Evolutionary conservation across 2,329 filamentous ascomycete species (phyloP), one percentile per base, ranked within the genome.

Genomic region (Lasiodiplodia gonubiensis): DNA sequence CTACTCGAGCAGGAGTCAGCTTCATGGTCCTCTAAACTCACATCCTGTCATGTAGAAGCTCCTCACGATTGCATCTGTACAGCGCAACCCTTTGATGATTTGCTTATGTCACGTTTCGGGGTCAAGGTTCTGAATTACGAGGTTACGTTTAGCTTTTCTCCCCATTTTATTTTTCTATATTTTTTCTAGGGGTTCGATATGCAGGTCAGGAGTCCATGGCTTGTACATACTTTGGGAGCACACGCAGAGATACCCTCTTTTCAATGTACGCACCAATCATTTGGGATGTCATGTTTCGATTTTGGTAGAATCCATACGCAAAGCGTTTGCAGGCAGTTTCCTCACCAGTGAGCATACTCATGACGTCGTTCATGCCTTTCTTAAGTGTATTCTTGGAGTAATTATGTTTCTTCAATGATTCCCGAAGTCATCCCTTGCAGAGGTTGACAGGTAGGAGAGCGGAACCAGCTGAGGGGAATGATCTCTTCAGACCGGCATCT

Each of bases 201-300:
- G 39, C 27, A 21, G 57, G 30, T 21, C 39, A 35, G 57, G 39
- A 23, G 57, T 61, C 39, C 7, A 33, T 46, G 16, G 39, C 37
- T 48, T 61, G 37, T 59, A n/a, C n/a, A n/a, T n/a, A 35, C 12
- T 16, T 11, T 18, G 2, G 54, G 46, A 61, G 57, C 57, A 61
- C 25, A 33, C 25, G 39, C 27, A n/a, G 39, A 61, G 57, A 61
- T 61, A 61, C 57, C 57, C 57, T 61, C 39, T 61, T 61, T 46
- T 49, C 30, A 25, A 42, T 8, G 39, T 49, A 23, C 18, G 46
- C 25, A 61, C 11, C 27, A 27, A 8, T 42, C 4, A 4, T 35
- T 54, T 23, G 25, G 57, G 39, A 48, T 16, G n/a, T 37, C 1
- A 11, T 16, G 12, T 18, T n/a, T 30, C 6, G 10, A n/a, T 33